Evolutionary conservation across 176 grass and related monocot species (phyloP).

Genomic region (Musa acuminata): DNA sequence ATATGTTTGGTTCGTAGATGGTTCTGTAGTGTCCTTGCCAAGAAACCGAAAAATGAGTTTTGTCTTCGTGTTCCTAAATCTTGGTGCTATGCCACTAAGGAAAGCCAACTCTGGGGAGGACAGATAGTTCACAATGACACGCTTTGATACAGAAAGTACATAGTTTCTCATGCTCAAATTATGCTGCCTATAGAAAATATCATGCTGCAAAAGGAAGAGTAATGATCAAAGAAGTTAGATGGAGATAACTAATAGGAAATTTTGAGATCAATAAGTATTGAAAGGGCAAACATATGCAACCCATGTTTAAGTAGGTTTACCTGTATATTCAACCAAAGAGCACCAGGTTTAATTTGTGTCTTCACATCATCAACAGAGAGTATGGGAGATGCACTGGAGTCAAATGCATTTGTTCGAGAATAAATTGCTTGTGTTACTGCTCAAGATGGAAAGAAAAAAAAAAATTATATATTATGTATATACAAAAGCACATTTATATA

Average conservation of each 20-base stretch:
- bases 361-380: constrained; percentile 63
- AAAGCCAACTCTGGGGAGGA: constrained; percentile 76
- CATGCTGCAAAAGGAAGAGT: constrained; percentile 49
- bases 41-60: constrained; percentile 85
- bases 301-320: constrained; percentile 27
- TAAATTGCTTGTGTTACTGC: constrained; percentile 45
- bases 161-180: constrained; percentile 84
- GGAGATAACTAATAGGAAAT: not conserved
- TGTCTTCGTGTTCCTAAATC: constrained; percentile 36
- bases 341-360: constrained; percentile 45
- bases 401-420: constrained; percentile 38
- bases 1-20: constrained; percentile 63
- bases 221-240: not conserved
- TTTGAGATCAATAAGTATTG: not conserved
- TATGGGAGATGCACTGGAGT: constrained; percentile 28
- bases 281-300: not conserved
- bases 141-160: constrained; percentile 42
- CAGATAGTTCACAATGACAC: constrained; percentile 54
- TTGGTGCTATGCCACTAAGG: constrained; percentile 40
- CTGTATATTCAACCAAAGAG: constrained; percentile 85
- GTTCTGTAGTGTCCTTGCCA: constrained; percentile 32
- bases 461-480: too few relatives aligned
- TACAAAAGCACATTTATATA: too few relatives aligned
- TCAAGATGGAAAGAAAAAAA: not conserved
- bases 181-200: constrained; percentile 71